Conservation (phyloP, 768 basidiomycete species). For the Russula sp. region DNA sequence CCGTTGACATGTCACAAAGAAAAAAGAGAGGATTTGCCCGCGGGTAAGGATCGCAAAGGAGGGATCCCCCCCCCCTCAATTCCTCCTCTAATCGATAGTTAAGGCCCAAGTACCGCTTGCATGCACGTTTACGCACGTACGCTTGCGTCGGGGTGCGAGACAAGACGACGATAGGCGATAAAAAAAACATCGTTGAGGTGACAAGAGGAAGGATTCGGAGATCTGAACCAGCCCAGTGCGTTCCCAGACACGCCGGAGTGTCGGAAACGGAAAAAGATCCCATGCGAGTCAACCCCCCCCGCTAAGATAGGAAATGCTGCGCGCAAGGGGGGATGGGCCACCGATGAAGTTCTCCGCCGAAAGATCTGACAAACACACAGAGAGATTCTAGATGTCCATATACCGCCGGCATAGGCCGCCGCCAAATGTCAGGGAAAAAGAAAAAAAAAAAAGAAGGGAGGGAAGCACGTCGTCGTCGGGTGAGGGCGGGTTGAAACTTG, state of each 20-base stretch:
- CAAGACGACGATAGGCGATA: no score
- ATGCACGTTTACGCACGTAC: background rate
- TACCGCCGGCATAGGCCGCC: background rate
- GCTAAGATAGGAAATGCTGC: background rate
- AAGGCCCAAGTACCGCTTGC: no score
- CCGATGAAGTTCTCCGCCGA: background rate
- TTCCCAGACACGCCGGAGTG: background rate
- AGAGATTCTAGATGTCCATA: background rate
- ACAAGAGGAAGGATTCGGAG: background rate
- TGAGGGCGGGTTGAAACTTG: no score
- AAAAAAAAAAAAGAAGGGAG: no score
- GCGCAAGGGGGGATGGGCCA: background rate
- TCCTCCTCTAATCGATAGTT: no score
- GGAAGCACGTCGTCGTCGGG: no score
- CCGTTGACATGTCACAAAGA: background rate
- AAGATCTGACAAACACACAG: background rate
- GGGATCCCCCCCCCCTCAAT: no score
- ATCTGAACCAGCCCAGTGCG: background rate
- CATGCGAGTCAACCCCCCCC: background rate
- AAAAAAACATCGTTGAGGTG: no score
- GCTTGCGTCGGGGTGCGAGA: background rate
- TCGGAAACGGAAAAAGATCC: background rate
- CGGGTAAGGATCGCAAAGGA: background rate
- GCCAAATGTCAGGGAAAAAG: no score
- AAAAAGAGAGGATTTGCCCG: background rate